These are phyloP conservation scores for Citrus sinensis DNA, from an alignment of 345 rosid genomes.

Conservation along the genomic window DVS_A1.0 CM039161.1:21807001-21807500, in stretches of 20 bases:
- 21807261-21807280: conserved; percentile 52
- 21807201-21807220: conserved; percentile 47
- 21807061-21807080: conserved; percentile 74
- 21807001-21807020: conserved; percentile 87
- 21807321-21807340: conserved; percentile 64
- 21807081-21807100: conserved; percentile 99
- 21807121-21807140: conserved; percentile 54
- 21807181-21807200: conserved; percentile 60
- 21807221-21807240: conserved; percentile 42
- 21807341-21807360: conserved; percentile 33
- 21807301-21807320: conserved; percentile 65
- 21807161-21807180: conserved; percentile 31
- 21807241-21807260: conserved; percentile 72
- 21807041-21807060: conserved; percentile 75
- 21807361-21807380: conserved; percentile 40
- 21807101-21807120: conserved; percentile 68
- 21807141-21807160: conserved; percentile 37
- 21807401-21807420: conserved; percentile 23
- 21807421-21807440: conserved; percentile 20
- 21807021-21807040: conserved; percentile 85
- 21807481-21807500: conserved; percentile 11
- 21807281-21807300: conserved; percentile 65
- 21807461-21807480: too few relatives aligned
- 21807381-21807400: conserved; percentile 45
- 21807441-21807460: neutral